phyloP scores from a whole-genome alignment of 352 stramenopile genomes.

The Globisporangium splendens region DNA sequence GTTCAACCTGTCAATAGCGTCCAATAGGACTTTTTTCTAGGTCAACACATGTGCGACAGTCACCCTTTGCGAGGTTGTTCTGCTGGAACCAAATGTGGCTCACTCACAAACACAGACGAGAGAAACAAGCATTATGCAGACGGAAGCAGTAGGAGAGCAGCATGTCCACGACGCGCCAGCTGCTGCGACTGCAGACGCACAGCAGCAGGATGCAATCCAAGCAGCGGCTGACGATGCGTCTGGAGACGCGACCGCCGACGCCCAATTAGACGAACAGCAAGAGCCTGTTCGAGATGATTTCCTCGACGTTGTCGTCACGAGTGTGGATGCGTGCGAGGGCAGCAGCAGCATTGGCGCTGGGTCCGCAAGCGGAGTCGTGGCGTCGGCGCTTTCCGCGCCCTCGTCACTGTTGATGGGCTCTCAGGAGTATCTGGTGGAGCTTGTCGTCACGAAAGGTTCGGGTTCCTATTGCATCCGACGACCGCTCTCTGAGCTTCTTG shows the following conservation, averaged over 20 bases:
- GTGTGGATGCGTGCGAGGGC: conserved; percentile 32
- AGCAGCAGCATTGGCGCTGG: conserved; percentile 1
- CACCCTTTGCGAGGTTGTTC: too few species aligned
- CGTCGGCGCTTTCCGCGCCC: conserved; percentile 29
- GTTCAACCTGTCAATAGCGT: too few species aligned
- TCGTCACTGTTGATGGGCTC: conserved; percentile 20
- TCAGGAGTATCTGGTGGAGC: conserved; percentile 44
- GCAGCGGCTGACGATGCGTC: neutral
- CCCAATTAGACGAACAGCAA: conserved; percentile 7
- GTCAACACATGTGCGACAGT: too few species aligned
- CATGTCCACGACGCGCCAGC: too few species aligned
- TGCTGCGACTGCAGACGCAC: too few species aligned
- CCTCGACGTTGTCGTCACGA: conserved; percentile 67
- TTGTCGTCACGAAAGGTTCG: conserved; percentile 49
- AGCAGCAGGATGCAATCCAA: neutral
- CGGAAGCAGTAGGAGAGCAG: too few species aligned
- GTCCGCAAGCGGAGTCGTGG: conserved; percentile 31
- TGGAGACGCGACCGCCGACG: too few species aligned
- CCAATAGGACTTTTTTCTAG: too few species aligned
- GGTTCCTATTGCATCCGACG: conserved; percentile 56
- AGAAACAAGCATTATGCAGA: too few species aligned
- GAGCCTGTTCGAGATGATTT: conserved; percentile 26
- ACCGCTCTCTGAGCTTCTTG: conserved; percentile 34
- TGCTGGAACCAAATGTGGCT: too few species aligned
- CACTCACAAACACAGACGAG: too few species aligned